A percentile compares a stretch with the other conserved stretches of the same genome.
These are phyloP conservation scores for Leptographium procerum DNA, from an alignment of 2,329 filamentous ascomycete species.

Conservation along the genomic window DNA sequence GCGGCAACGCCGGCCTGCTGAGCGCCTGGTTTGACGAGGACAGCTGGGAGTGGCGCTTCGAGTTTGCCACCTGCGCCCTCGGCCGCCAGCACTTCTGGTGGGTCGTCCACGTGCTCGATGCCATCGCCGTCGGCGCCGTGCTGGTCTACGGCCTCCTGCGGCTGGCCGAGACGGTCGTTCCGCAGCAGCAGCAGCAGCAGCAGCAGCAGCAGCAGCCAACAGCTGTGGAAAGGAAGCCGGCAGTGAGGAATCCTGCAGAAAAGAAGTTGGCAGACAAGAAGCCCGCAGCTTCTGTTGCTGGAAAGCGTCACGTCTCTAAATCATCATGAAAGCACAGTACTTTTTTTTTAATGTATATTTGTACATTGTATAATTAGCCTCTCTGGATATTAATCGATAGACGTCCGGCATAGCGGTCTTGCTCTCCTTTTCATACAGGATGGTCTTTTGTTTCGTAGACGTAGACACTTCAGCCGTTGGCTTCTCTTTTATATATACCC, in stretches of 20 bases:
- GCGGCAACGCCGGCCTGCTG: constrained; percentile 81
- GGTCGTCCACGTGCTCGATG: constrained; percentile 67
- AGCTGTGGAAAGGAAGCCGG: no score
- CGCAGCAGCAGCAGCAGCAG: background rate
- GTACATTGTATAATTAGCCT: background rate
- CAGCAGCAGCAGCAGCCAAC: no score
- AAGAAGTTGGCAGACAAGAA: background rate
- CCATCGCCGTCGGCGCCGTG: constrained; percentile 29
- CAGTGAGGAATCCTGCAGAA: background rate
- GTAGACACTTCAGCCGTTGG: background rate
- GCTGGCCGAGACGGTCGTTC: background rate
- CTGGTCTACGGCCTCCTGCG: constrained; percentile 8
- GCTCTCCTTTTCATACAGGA: background rate
- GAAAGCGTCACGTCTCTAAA: background rate
- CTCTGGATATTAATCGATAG: background rate
- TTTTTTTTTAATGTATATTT: background rate
- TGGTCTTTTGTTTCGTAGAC: no score
- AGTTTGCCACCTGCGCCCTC: constrained; percentile 66
- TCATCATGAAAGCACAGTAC: background rate
- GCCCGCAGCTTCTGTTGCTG: background rate
- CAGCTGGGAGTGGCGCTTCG: constrained; percentile 66
- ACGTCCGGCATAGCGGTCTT: background rate
- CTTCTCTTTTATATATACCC: background rate
- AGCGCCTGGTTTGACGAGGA: constrained; percentile 78
- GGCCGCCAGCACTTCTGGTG: constrained; percentile 93